Conservation (phyloP, 345 rosid species). For the Leavenworthia alabamica region DNA sequence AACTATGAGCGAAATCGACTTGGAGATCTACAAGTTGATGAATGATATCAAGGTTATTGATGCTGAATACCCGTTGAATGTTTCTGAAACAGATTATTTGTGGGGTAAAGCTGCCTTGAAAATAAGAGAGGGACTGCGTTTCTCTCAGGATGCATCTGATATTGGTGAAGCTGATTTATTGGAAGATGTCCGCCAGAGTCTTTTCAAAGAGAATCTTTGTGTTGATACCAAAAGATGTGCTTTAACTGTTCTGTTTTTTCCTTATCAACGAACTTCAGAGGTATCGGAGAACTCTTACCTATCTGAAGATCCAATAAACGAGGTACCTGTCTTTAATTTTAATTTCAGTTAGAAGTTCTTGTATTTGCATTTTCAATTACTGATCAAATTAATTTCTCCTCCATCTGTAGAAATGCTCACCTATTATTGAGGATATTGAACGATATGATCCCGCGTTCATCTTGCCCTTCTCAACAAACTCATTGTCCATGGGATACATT, state of each 20-base stretch:
- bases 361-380: background rate
- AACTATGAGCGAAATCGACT: slow-evolving; percentile 60
- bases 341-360: background rate
- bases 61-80: slow-evolving; percentile 28
- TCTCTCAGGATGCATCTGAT: slow-evolving; percentile 40
- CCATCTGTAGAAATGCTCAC: slow-evolving; percentile 36
- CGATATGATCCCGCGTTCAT: slow-evolving; percentile 83
- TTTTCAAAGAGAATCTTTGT: slow-evolving; percentile 72
- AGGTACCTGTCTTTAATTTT: slow-evolving; percentile 18
- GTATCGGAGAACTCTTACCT: background rate
- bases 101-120: slow-evolving; percentile 74
- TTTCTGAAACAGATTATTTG: slow-evolving; percentile 49
- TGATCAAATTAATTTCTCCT: background rate
- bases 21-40: slow-evolving; percentile 62
- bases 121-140: slow-evolving; percentile 45
- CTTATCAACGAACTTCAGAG: slow-evolving; percentile 47
- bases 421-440: slow-evolving; percentile 27
- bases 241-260: slow-evolving; percentile 59
- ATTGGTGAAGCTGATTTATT: slow-evolving; percentile 38
- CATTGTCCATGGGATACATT: slow-evolving; percentile 51
- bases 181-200: slow-evolving; percentile 46
- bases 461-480: slow-evolving; percentile 57
- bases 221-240: slow-evolving; percentile 70
- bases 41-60: slow-evolving; percentile 51
- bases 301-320: slow-evolving; percentile 2